Conservation (phyloP, 768 basidiomycete genomes). For the Lactarius evosmus region DNA sequence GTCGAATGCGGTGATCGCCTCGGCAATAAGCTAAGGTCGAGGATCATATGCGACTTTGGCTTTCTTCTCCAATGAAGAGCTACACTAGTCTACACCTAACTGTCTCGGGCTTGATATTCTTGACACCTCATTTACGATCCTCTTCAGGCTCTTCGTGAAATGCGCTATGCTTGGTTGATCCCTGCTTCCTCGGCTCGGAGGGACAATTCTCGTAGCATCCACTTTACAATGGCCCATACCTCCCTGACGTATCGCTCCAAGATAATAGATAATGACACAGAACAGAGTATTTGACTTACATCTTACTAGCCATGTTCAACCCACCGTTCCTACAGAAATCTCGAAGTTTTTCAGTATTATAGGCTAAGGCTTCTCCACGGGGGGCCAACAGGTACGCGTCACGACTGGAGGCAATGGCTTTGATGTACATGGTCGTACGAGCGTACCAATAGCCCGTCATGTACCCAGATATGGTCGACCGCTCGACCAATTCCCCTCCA, state of each 20-base stretch:
- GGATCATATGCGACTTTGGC: too few species aligned
- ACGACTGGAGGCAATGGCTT: background rate
- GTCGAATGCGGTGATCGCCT: background rate
- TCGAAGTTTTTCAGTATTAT: constrained; percentile 45
- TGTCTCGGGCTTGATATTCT: too few species aligned
- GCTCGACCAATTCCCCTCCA: constrained; percentile 31
- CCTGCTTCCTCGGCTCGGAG: background rate
- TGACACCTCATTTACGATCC: constrained; percentile 38
- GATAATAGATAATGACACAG: constrained; percentile 31
- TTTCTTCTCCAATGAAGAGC: too few species aligned
- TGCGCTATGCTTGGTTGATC: constrained; percentile 39
- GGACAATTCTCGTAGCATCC: constrained; percentile 26
- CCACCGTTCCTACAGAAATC: constrained; percentile 49
- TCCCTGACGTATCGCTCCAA: constrained; percentile 34
- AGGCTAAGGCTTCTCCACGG: constrained; percentile 61
- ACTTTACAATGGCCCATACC: constrained; percentile 36
- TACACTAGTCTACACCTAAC: too few species aligned
- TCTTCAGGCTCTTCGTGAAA: constrained; percentile 64
- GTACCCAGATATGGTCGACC: constrained; percentile 53
- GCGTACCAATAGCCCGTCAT: constrained; percentile 56
- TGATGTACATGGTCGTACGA: too few species aligned
- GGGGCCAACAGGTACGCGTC: constrained; percentile 47
- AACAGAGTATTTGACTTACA: background rate
- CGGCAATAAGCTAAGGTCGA: background rate
- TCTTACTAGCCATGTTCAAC: constrained; percentile 38